Evolutionary conservation across 306 rosid species (phyloP).

Genomic region (Phaseolus lunatus): DNA sequence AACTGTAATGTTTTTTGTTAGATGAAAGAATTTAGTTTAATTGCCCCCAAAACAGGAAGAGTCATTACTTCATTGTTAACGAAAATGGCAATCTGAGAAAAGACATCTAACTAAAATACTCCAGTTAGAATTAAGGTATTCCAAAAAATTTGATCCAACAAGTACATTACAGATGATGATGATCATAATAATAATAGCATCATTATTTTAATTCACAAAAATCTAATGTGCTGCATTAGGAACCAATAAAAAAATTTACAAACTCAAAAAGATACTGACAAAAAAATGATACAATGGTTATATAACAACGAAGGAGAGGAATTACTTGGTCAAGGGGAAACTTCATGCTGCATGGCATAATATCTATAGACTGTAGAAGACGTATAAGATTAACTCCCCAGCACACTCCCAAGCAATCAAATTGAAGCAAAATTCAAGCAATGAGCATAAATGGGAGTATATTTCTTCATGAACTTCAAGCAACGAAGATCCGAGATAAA

Average conservation of each 20-base stretch:
- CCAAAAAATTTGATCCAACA: neutral
- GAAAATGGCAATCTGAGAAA: too few relatives aligned
- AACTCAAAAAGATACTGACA: neutral
- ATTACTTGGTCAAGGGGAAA: neutral
- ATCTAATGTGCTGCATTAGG: neutral
- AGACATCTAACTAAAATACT: neutral
- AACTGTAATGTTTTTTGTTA: too few relatives aligned
- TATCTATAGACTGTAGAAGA: constrained; percentile 17
- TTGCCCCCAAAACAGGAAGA: too few relatives aligned
- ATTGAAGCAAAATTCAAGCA: constrained; percentile 3
- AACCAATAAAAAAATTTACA: neutral
- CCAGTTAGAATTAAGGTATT: neutral
- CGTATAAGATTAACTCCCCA: constrained; percentile 27
- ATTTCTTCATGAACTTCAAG: constrained; percentile 34
- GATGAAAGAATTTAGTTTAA: too few relatives aligned
- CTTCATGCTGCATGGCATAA: constrained; percentile 38
- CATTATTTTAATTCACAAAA: neutral
- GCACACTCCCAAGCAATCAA: constrained; percentile 30
- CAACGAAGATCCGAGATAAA: constrained; percentile 35
- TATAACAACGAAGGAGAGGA: neutral
- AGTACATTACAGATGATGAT: neutral
- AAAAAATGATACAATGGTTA: neutral
- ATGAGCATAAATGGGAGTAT: constrained; percentile 11
- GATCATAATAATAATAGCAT: neutral
- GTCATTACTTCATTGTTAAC: too few relatives aligned